Evolutionary conservation across 1,284 basidiomycete species (phyloP).

Genomic region (Ustilago nuda): DNA sequence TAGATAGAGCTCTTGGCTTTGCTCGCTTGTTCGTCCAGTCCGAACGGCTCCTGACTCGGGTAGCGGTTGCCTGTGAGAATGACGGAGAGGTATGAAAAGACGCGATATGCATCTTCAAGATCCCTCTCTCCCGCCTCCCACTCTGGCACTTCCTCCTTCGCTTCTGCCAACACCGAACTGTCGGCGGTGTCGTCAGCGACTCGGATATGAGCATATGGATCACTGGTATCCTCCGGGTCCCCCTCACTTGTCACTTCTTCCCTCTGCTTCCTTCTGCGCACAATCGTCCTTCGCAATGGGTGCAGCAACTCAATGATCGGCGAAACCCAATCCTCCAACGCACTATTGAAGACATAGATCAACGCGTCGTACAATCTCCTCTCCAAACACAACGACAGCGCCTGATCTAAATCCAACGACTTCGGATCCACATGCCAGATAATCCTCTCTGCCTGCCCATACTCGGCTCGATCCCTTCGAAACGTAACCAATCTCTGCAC

Average conservation of each 20-base stretch:
- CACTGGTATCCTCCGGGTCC: constrained; percentile 8
- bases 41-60: constrained; percentile 82
- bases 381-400: constrained; percentile 83
- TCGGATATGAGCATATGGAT: constrained; percentile 36
- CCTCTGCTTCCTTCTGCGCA: constrained; percentile 3
- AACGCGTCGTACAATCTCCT: constrained; percentile 91
- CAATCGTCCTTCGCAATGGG: constrained; percentile 54
- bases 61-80: constrained; percentile 87
- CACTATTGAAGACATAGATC: constrained; percentile 90
- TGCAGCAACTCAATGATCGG: constrained; percentile 82
- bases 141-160: constrained; percentile 1
- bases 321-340: constrained; percentile 86
- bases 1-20: constrained; percentile 73
- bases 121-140: constrained; percentile 43
- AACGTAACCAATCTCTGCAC: constrained; percentile 85
- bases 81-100: constrained; percentile 90
- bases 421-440: constrained; percentile 96
- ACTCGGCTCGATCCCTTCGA: constrained; percentile 79
- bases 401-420: constrained; percentile 93
- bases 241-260: background rate
- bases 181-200: constrained; percentile 9
- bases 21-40: constrained; percentile 70
- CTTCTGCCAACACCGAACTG: background rate
- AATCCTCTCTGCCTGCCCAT: constrained; percentile 83
- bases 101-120: constrained; percentile 82